A percentile compares a stretch with the other conserved stretches of the same genome.
Conservation (phyloP, 495 filamentous ascomycete genomes). For the Penicillium coffeae region DNA sequence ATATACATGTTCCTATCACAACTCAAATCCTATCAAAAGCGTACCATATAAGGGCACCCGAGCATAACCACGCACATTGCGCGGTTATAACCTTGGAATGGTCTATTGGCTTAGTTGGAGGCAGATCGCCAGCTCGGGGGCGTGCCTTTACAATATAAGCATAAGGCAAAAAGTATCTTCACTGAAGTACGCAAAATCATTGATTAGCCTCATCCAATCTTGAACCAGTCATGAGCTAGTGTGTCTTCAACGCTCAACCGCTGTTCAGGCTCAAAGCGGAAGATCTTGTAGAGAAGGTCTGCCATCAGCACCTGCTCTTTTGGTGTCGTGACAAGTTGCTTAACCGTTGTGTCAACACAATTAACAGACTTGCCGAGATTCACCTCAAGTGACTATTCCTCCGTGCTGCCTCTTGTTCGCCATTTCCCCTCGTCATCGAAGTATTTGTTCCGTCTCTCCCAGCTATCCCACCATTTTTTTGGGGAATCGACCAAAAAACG, state of each 20-base stretch:
- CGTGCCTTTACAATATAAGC: too few relatives aligned
- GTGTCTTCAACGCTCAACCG: neutral
- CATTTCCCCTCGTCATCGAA: neutral
- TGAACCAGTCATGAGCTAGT: neutral
- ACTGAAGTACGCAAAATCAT: too few relatives aligned
- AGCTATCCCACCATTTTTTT: neutral
- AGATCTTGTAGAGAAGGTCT: neutral
- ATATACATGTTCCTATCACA: too few relatives aligned
- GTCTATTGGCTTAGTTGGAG: too few relatives aligned
- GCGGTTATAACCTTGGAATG: too few relatives aligned
- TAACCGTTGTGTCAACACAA: neutral
- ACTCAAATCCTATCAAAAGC: too few relatives aligned
- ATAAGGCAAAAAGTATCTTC: too few relatives aligned
- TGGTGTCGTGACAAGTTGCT: neutral
- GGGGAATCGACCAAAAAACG: neutral
- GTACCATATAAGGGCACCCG: too few relatives aligned
- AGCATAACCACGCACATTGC: too few relatives aligned
- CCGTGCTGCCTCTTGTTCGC: neutral
- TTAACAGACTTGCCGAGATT: neutral
- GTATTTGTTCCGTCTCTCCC: neutral
- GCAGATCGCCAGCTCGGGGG: too few relatives aligned
- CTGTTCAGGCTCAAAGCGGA: neutral
- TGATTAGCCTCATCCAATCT: neutral
- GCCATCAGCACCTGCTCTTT: neutral
- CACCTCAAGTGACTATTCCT: neutral